Evolutionary conservation across 1,284 basidiomycete species (phyloP).

Genomic region (Kwoniella shivajii): DNA sequence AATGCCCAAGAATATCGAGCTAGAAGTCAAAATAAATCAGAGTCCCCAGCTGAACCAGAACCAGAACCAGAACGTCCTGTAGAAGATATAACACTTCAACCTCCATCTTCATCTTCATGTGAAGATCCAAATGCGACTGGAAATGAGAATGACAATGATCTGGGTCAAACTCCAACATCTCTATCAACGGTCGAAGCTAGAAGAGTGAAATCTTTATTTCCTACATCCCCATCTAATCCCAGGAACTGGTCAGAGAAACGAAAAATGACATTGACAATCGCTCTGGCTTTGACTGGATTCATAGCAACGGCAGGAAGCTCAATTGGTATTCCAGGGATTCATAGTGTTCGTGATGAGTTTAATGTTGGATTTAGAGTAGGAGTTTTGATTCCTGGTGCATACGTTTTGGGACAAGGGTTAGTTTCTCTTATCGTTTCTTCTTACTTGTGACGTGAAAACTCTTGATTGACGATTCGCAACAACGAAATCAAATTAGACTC

Average conservation of each 20-base stretch:
- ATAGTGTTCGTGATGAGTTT: slow-evolving; percentile 40
- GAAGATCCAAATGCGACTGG: neutral
- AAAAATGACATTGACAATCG: slow-evolving; percentile 40
- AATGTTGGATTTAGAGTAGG: slow-evolving; percentile 43
- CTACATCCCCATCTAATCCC: slow-evolving; percentile 38
- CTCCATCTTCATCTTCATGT: neutral
- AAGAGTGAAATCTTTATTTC: slow-evolving; percentile 32
- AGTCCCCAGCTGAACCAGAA: too few species aligned
- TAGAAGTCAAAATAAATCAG: too few species aligned
- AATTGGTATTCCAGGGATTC: slow-evolving; percentile 48
- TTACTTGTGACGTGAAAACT: neutral
- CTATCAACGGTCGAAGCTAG: slow-evolving; percentile 25
- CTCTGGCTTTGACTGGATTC: slow-evolving; percentile 48
- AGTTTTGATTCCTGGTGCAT: slow-evolving; percentile 42
- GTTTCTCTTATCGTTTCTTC: slow-evolving; percentile 1
- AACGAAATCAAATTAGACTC: slow-evolving; percentile 17
- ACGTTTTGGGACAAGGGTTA: slow-evolving; percentile 51
- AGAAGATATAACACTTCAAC: neutral
- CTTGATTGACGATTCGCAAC: neutral
- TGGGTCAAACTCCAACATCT: slow-evolving; percentile 25
- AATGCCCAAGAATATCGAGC: neutral
- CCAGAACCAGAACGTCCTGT: slow-evolving; percentile 1
- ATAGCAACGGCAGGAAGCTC: slow-evolving; percentile 47
- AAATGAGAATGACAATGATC: neutral
- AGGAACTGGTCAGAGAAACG: slow-evolving; percentile 40